These are phyloP conservation scores for Neoboletus subvelutipes DNA, from an alignment of 768 basidiomycete species.

Conservation along the genomic window DNA sequence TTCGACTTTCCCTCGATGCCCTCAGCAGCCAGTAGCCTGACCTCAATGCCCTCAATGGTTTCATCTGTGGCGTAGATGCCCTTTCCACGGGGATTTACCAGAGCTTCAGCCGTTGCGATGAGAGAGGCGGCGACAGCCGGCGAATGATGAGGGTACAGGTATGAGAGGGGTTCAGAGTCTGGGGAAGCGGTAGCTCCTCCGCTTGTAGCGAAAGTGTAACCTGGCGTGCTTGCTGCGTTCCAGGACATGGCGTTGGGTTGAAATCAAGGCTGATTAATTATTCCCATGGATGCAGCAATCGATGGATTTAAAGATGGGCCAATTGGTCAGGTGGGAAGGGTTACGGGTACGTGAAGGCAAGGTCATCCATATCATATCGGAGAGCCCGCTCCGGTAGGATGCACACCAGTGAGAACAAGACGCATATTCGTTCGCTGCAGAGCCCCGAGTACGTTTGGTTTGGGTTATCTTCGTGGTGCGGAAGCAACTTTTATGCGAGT, in stretches of 20 bases:
- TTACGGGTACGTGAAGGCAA: background rate
- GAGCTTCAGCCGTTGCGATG: conserved; percentile 42
- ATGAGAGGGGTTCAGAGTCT: conserved; percentile 22
- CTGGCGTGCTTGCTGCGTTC: conserved; percentile 23
- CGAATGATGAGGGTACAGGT: conserved; percentile 42
- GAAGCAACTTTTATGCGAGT: background rate
- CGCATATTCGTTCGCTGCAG: background rate
- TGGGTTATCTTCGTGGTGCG: background rate
- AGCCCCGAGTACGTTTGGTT: background rate
- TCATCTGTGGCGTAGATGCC: conserved; percentile 58
- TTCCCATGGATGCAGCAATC: background rate
- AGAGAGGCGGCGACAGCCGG: conserved; percentile 42
- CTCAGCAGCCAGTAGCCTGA: conserved; percentile 37
- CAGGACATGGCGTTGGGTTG: conserved; percentile 17
- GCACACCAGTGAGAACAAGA: background rate
- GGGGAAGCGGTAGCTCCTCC: conserved; percentile 1
- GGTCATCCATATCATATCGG: background rate
- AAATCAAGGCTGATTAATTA: conserved; percentile 1
- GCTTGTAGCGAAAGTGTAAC: conserved; percentile 34
- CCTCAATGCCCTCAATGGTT: conserved; percentile 43
- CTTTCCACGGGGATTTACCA: conserved; percentile 49
- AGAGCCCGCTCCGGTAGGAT: conserved; percentile 3
- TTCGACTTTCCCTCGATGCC: conserved; percentile 24
- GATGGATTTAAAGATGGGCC: background rate
- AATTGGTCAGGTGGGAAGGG: background rate